phyloP scores from a whole-genome alignment of 2,329 filamentous ascomycete genomes.

The Apiospora hydei region DNA sequence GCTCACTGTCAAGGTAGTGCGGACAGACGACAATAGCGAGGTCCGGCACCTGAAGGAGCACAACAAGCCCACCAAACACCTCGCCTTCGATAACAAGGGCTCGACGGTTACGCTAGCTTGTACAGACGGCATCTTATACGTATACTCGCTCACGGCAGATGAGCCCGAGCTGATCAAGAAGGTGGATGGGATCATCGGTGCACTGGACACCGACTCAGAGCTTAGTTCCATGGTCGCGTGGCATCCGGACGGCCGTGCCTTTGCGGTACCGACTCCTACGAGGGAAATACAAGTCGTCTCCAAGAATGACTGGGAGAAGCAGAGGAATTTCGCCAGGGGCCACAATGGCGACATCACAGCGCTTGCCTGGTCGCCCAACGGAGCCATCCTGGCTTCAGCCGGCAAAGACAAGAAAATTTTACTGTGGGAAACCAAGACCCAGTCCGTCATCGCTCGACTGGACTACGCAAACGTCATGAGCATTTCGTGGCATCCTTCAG shows the following conservation, averaged over 20 bases:
- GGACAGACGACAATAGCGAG: conserved; percentile 77
- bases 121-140: conserved; percentile 86
- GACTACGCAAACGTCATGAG: conserved; percentile 87
- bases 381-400: conserved; percentile 80
- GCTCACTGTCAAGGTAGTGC: conserved; percentile 87
- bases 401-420: conserved; percentile 73
- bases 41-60: conserved; percentile 85
- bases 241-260: conserved; percentile 94
- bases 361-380: conserved; percentile 92
- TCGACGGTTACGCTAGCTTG: conserved; percentile 81
- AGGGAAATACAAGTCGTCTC: conserved; percentile 87
- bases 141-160: conserved; percentile 83
- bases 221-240: conserved; percentile 78
- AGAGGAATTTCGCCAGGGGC: conserved; percentile 78
- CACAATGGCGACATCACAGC: conserved; percentile 88
- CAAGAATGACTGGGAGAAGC: conserved; percentile 87
- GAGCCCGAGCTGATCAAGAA: conserved; percentile 83
- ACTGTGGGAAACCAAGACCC: conserved; percentile 90
- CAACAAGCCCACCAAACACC: conserved; percentile 85
- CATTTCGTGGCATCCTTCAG: conserved; percentile 87
- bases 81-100: conserved; percentile 85
- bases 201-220: conserved; percentile 78
- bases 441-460: conserved; percentile 78
- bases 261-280: conserved; percentile 83
- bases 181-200: conserved; percentile 84